These are phyloP conservation scores for Cairneyella variabilis DNA, from an alignment of 495 filamentous ascomycete species.

Conservation along the genomic window DNA sequence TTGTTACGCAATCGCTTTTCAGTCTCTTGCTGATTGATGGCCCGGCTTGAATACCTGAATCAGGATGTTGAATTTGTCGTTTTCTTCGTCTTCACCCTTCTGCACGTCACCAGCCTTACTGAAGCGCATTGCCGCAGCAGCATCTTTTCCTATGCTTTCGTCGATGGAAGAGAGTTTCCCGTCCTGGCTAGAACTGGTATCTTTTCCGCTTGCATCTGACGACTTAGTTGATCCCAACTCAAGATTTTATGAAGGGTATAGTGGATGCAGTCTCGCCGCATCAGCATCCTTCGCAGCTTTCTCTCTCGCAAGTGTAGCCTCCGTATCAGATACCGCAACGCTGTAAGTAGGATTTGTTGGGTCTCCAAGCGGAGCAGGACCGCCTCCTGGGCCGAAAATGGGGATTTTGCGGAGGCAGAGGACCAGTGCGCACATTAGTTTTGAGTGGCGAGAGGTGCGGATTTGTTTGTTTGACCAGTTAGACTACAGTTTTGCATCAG, in stretches of 20 bases:
- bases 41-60: no score
- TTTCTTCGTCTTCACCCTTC: not conserved
- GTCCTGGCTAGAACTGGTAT: no score
- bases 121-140: not conserved
- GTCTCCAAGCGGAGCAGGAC: conserved; percentile 48
- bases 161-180: not conserved
- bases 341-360: conserved; percentile 53
- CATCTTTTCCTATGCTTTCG: not conserved
- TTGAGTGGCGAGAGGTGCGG: conserved; percentile 66
- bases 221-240: no score
- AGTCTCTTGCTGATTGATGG: no score
- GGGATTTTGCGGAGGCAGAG: conserved; percentile 65
- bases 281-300: conserved; percentile 4
- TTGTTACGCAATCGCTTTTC: no score
- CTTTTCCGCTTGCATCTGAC: no score
- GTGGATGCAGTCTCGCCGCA: conserved; percentile 4
- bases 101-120: conserved; percentile 3
- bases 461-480: conserved; percentile 79
- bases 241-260: no score
- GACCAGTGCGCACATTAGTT: conserved; percentile 79
- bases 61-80: not conserved
- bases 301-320: conserved; percentile 31
- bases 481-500: no score
- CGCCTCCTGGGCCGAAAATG: conserved; percentile 62
- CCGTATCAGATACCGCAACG: conserved; percentile 52